Evolutionary conservation across 352 stramenopile species (phyloP).

Genomic region (Phytophthora fragariae): DNA sequence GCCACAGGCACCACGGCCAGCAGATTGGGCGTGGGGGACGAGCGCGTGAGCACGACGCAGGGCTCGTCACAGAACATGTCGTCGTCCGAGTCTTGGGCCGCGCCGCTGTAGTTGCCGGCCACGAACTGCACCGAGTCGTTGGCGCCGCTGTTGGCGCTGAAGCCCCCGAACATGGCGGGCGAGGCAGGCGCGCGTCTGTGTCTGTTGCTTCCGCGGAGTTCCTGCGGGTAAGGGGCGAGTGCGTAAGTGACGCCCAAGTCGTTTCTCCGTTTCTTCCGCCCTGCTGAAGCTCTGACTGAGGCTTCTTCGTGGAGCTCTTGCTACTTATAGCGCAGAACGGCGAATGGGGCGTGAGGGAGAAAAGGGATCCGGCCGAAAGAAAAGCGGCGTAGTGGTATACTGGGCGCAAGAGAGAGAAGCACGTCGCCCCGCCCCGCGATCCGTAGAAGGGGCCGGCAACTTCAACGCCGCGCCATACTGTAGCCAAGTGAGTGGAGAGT

Average conservation of each 20-base stretch:
- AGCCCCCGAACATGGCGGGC: conserved; percentile 36
- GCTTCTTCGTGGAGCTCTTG: background rate
- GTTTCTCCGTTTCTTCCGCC: conserved; percentile 37
- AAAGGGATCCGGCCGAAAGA: conserved; percentile 29
- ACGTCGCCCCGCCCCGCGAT: conserved; percentile 34
- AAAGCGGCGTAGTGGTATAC: conserved; percentile 4
- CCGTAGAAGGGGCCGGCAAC: conserved; percentile 34
- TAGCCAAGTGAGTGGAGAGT: conserved; percentile 26
- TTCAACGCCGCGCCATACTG: conserved; percentile 42
- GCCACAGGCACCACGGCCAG: conserved; percentile 36
- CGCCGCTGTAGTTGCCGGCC: conserved; percentile 43
- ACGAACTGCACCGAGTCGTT: conserved; percentile 54
- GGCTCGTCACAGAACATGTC: conserved; percentile 51
- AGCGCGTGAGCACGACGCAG: conserved; percentile 59
- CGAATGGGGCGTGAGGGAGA: conserved; percentile 34
- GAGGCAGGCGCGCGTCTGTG: no score
- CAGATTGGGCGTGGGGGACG: conserved; percentile 56
- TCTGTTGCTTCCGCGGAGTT: conserved; percentile 6
- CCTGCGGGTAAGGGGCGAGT: conserved; percentile 30
- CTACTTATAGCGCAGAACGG: conserved; percentile 48
- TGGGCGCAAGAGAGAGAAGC: background rate
- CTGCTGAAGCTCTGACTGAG: no score
- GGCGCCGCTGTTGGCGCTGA: conserved; percentile 15
- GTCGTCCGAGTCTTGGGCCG: conserved; percentile 56
- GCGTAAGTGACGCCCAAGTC: conserved; percentile 40